Conservation (phyloP, 345 rosid species). For the Conringia planisiliqua region DNA sequence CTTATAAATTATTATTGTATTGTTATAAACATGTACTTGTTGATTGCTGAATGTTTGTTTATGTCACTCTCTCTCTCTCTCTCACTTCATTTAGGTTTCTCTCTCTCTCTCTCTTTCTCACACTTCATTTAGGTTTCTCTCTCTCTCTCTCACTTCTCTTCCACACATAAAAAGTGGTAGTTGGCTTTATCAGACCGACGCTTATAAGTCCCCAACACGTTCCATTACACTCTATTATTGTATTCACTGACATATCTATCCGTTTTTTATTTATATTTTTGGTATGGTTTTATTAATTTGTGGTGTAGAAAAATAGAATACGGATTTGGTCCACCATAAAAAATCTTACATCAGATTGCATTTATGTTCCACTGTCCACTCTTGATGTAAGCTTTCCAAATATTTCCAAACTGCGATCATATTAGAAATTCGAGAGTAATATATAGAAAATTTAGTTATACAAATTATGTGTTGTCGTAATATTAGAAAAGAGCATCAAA, state of each 20-base stretch:
- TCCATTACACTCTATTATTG: neutral
- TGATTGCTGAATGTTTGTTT: too few relatives aligned
- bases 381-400: neutral
- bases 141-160: neutral
- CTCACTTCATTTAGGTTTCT: constrained; percentile 8
- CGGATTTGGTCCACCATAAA: neutral
- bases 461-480: too few relatives aligned
- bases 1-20: too few relatives aligned
- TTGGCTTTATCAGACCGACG: constrained; percentile 12
- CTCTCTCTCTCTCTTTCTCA: neutral
- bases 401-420: neutral
- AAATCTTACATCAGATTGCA: neutral
- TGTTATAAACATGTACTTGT: neutral
- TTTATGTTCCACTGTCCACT: neutral
- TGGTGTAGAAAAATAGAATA: neutral
- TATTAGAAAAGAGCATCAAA: too few relatives aligned
- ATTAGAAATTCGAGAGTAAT: neutral
- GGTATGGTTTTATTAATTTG: neutral
- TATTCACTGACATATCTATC: constrained; percentile 2
- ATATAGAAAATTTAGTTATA: too few relatives aligned
- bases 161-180: constrained; percentile 9
- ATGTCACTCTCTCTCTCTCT: neutral
- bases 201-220: neutral
- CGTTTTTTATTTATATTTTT: neutral
- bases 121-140: constrained; percentile 1